These are phyloP conservation scores for Themeda triandra DNA, from an alignment of 176 grass and related monocot species.

Conservation along the genomic window DNA sequence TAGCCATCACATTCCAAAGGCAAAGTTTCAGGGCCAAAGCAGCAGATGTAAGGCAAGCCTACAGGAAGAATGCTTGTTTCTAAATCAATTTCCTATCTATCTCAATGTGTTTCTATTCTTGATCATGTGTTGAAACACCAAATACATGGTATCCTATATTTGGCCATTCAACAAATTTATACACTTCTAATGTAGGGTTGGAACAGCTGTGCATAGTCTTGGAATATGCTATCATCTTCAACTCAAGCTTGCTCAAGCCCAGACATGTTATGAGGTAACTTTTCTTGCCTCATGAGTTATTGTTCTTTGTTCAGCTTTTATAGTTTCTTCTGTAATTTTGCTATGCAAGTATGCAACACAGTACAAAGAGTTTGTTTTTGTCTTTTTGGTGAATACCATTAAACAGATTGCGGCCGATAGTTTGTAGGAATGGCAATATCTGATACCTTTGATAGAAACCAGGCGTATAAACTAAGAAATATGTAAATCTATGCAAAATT, in stretches of 20 bases:
- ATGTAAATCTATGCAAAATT: background rate
- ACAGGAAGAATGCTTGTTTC: background rate
- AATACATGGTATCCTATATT: background rate
- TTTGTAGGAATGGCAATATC: constrained; percentile 20
- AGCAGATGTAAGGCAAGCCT: background rate
- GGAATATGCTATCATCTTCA: constrained; percentile 73
- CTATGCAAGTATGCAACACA: background rate
- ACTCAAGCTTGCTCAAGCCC: constrained; percentile 67
- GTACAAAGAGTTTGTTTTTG: background rate
- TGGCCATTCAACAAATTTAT: background rate
- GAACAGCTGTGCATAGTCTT: constrained; percentile 71
- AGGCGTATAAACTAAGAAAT: background rate
- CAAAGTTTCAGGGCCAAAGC: background rate
- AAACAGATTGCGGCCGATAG: background rate
- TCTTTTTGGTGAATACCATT: background rate
- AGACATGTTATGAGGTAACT: constrained; percentile 76
- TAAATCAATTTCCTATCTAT: background rate
- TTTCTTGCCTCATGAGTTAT: constrained; percentile 2
- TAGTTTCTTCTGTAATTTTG: background rate
- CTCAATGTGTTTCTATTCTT: constrained; percentile 16
- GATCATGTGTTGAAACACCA: background rate
- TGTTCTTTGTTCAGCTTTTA: background rate
- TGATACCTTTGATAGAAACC: background rate
- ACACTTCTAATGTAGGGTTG: constrained; percentile 51
- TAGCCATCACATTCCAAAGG: background rate